These are phyloP conservation scores for Fomitopsis schrenkii DNA, from an alignment of 1,284 basidiomycete genomes.

Conservation along the genomic window DNA sequence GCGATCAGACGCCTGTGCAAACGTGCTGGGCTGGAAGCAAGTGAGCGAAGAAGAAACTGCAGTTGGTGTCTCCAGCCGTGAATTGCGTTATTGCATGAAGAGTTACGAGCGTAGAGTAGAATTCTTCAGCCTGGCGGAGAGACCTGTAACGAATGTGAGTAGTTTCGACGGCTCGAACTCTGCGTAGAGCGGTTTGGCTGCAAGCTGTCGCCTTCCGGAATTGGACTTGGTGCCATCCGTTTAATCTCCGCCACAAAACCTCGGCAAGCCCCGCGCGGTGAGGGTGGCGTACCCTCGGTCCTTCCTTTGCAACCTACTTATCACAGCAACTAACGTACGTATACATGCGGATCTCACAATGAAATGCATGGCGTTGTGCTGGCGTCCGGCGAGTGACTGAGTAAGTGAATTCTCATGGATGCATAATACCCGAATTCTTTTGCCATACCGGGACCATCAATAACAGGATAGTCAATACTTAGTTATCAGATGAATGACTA, in stretches of 20 bases:
- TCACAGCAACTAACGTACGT: too few species aligned
- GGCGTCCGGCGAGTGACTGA: too few species aligned
- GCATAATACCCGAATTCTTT: too few species aligned
- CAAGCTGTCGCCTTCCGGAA: constrained; percentile 5
- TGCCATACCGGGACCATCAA: too few species aligned
- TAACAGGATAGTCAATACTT: too few species aligned
- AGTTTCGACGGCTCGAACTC: not conserved
- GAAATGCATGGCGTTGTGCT: too few species aligned
- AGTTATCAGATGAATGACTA: too few species aligned
- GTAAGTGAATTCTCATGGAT: too few species aligned
- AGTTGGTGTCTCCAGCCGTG: not conserved
- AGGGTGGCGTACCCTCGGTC: too few species aligned
- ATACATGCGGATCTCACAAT: not conserved
- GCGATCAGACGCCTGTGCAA: not conserved
- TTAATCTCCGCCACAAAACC: constrained; percentile 3
- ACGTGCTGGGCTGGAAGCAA: not conserved
- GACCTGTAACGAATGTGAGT: not conserved
- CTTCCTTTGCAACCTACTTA: too few species aligned
- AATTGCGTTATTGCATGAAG: not conserved
- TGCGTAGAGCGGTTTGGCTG: not conserved
- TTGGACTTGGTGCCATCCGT: constrained; percentile 13
- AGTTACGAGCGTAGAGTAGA: not conserved
- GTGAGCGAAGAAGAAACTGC: not conserved
- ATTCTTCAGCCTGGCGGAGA: not conserved
- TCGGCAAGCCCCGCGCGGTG: not conserved